These are phyloP conservation scores for Meripilus lineatus DNA, from an alignment of 1,284 basidiomycete species.

Conservation along the genomic window DNA sequence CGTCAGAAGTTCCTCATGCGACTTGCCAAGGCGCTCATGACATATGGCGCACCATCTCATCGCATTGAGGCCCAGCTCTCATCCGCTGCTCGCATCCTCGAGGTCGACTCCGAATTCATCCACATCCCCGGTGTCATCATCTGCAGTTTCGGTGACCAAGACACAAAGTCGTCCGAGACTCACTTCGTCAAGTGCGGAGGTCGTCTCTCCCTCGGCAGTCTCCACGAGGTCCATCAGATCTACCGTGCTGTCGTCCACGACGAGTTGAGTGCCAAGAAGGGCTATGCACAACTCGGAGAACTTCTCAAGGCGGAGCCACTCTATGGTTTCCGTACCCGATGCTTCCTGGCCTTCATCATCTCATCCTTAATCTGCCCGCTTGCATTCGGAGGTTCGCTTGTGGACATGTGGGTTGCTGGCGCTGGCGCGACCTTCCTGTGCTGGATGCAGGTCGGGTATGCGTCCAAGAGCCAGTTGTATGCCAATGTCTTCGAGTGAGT, in stretches of 20 bases:
- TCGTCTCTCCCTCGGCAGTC: constrained; percentile 69
- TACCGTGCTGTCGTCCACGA: constrained; percentile 82
- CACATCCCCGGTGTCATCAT: constrained; percentile 81
- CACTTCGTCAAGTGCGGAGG: constrained; percentile 76
- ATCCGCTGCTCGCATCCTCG: constrained; percentile 77
- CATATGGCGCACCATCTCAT: constrained; percentile 68
- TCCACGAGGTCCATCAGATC: constrained; percentile 72
- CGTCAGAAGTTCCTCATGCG: constrained; percentile 61
- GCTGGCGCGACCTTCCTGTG: constrained; percentile 59
- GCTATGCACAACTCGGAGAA: constrained; percentile 45
- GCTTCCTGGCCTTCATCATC: constrained; percentile 63
- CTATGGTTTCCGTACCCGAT: constrained; percentile 57
- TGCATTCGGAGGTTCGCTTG: constrained; percentile 79
- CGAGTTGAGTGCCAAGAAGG: constrained; percentile 74
- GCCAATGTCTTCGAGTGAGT: constrained; percentile 87
- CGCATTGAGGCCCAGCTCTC: constrained; percentile 64
- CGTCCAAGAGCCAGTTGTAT: constrained; percentile 71
- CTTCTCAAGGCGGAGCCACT: constrained; percentile 50
- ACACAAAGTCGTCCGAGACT: constrained; percentile 74
- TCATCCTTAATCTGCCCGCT: constrained; percentile 76
- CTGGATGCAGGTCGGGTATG: constrained; percentile 67
- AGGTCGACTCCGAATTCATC: constrained; percentile 79
- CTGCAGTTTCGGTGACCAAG: constrained; percentile 76
- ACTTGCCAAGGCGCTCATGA: constrained; percentile 62
- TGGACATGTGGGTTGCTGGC: constrained; percentile 81